Evolutionary conservation across 257 asterid genomes (phyloP).

Genomic region (Misopates orontium): DNA sequence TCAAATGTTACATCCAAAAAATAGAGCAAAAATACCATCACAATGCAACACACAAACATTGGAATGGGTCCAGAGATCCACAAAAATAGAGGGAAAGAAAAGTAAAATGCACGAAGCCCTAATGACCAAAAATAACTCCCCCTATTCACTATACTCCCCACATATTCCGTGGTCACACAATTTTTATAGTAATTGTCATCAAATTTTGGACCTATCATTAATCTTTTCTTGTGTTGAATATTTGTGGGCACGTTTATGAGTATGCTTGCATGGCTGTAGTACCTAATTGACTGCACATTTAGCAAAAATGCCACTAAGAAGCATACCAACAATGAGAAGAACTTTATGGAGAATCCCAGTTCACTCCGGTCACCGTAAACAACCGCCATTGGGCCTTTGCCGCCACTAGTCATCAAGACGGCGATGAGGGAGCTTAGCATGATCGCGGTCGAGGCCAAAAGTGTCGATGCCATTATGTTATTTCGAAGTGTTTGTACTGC

Average conservation of each 20-base stretch:
- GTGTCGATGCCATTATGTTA: constrained; percentile 95
- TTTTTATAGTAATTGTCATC: background rate
- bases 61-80: constrained; percentile 95
- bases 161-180: constrained; percentile 58
- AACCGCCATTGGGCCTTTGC: constrained; percentile 23
- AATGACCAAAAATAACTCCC: constrained; percentile 95
- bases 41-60: constrained; percentile 61
- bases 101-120: constrained; percentile 81
- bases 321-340: constrained; percentile 67
- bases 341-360: constrained; percentile 55
- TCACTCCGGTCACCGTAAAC: constrained; percentile 44
- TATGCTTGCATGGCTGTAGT: constrained; percentile 91
- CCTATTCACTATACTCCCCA: constrained; percentile 55
- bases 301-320: constrained; percentile 75
- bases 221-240: background rate
- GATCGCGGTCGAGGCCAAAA: constrained; percentile 78
- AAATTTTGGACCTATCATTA: background rate
- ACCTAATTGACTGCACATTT: constrained; percentile 80
- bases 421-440: constrained; percentile 83
- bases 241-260: constrained; percentile 73
- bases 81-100: constrained; percentile 77
- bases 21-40: constrained; percentile 60
- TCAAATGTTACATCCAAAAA: constrained; percentile 60
- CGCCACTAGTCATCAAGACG: constrained; percentile 59
- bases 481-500: constrained; percentile 86